Conservation (phyloP, 2,329 filamentous ascomycete genomes). For the Trichoderma sp. region DNA sequence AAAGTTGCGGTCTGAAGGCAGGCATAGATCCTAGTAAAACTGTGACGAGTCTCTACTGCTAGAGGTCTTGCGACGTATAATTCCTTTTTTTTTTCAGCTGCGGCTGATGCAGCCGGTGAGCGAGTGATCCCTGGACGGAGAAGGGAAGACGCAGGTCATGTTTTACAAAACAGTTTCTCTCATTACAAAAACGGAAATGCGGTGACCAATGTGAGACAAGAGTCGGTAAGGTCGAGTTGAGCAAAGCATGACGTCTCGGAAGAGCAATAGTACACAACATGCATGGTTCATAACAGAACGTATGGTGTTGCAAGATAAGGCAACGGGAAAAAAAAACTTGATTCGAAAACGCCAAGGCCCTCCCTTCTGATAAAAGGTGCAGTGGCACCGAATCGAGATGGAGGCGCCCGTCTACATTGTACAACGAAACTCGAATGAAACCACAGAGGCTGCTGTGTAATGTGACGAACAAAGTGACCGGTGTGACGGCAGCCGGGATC, state of each 20-base stretch:
- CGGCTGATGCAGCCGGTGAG: constrained; percentile 11
- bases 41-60: not conserved
- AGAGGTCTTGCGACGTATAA: not conserved
- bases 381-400: constrained; percentile 4
- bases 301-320: not conserved
- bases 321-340: not conserved
- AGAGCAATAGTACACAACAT: not conserved
- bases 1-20: not conserved
- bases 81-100: constrained; percentile 1
- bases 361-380: not conserved
- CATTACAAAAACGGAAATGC: not conserved
- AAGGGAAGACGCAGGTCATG: not conserved
- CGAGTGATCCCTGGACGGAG: not conserved
- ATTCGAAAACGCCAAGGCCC: not conserved
- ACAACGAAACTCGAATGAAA: constrained; percentile 3
- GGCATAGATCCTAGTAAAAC: not conserved
- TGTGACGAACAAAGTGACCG: not conserved
- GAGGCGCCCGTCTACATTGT: not conserved
- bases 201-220: not conserved
- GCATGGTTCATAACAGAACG: not conserved
- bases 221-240: constrained; percentile 2
- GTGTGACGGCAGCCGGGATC: constrained; percentile 6
- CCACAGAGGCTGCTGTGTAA: not conserved
- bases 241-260: not conserved
- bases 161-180: not conserved